phyloP scores from a whole-genome alignment of 371 early-diverging fungal species.

The Zychaea mexicana region DNA sequence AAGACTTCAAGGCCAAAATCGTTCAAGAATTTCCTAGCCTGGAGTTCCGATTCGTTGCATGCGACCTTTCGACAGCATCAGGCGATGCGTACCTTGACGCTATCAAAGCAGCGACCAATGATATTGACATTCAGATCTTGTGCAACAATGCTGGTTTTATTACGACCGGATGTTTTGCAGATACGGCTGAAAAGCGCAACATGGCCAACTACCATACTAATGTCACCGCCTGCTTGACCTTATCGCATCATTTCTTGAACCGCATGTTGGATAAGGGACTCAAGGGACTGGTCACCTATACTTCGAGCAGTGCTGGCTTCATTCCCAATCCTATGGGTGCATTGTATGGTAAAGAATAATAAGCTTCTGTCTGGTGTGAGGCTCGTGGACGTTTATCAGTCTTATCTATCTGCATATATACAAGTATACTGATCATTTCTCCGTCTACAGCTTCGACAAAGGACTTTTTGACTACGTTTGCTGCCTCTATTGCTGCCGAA shows the following conservation, averaged over 20 bases:
- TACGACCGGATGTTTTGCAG: slow-evolving; percentile 56
- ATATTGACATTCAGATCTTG: slow-evolving; percentile 55
- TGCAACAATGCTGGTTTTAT: slow-evolving; percentile 73
- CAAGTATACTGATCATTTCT: neutral
- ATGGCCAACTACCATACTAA: slow-evolving; percentile 61
- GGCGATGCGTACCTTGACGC: slow-evolving; percentile 44
- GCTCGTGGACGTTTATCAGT: no score
- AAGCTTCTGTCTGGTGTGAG: no score
- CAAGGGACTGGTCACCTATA: slow-evolving; percentile 55
- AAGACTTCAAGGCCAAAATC: slow-evolving; percentile 40
- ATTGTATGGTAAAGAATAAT: slow-evolving; percentile 45
- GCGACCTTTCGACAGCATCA: slow-evolving; percentile 48
- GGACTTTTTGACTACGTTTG: slow-evolving; percentile 62
- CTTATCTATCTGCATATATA: no score
- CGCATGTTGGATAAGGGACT: slow-evolving; percentile 45
- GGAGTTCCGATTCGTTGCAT: slow-evolving; percentile 56
- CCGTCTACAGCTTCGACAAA: slow-evolving; percentile 50
- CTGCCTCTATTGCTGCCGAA: slow-evolving; percentile 60
- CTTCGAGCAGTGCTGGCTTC: slow-evolving; percentile 62
- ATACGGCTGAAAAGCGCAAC: slow-evolving; percentile 37
- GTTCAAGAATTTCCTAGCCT: slow-evolving; percentile 43
- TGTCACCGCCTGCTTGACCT: slow-evolving; percentile 46
- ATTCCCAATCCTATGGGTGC: slow-evolving; percentile 62
- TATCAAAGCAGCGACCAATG: slow-evolving; percentile 46
- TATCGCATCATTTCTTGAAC: slow-evolving; percentile 59